phyloP scores from a whole-genome alignment of 371 early-diverging fungal species.

The Gilbertella persicaria region DNA sequence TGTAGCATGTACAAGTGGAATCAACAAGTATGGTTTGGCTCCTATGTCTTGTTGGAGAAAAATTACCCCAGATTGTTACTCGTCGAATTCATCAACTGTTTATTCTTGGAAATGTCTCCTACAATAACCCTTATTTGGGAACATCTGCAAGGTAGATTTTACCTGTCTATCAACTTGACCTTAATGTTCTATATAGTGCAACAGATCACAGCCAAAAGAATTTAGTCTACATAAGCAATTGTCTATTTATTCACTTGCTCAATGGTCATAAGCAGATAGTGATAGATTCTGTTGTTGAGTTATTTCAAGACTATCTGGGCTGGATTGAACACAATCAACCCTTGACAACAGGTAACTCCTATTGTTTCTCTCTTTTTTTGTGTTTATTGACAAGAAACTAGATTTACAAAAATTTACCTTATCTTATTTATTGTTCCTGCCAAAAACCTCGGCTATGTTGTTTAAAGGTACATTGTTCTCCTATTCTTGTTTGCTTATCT shows the following conservation, averaged over 20 bases:
- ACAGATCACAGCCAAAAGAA: constrained; percentile 7
- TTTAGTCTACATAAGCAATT: constrained; percentile 16
- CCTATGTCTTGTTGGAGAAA: constrained; percentile 27
- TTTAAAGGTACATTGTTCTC: constrained; percentile 19
- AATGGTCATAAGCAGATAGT: constrained; percentile 5
- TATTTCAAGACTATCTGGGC: constrained; percentile 21
- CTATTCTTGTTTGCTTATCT: neutral
- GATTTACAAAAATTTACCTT: constrained; percentile 25
- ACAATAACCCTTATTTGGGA: constrained; percentile 31
- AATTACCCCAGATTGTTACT: constrained; percentile 24
- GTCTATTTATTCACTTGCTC: constrained; percentile 24
- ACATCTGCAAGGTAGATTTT: neutral
- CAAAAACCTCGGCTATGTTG: constrained; percentile 27
- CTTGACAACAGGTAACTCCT: constrained; percentile 10
- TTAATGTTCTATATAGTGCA: no score
- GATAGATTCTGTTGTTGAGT: constrained; percentile 15
- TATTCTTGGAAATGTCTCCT: constrained; percentile 19
- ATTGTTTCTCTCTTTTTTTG: neutral
- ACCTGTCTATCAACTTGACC: no score
- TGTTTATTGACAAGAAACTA: no score
- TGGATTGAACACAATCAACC: constrained; percentile 4
- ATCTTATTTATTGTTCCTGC: constrained; percentile 36
- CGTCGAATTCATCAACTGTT: constrained; percentile 33
- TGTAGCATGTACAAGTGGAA: constrained; percentile 13
- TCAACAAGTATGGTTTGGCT: constrained; percentile 28